Conservation (phyloP, 1,139 yeast species). For the Candida gigantensis region DNA sequence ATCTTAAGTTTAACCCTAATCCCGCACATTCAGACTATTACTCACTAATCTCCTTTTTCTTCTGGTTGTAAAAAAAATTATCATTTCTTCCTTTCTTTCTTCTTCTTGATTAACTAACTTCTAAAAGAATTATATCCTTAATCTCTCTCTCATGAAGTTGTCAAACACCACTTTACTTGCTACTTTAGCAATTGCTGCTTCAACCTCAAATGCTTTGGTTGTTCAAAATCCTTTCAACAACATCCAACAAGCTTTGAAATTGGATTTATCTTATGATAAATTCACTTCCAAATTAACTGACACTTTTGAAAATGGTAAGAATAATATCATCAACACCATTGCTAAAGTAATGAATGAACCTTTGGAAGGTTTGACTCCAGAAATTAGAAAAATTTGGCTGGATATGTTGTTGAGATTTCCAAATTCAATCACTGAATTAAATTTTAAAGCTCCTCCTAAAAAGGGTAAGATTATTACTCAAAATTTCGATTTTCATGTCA, state of each 20-base stretch:
- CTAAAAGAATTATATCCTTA: no score
- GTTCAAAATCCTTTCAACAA: constrained; percentile 30
- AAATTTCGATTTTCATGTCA: constrained; percentile 59
- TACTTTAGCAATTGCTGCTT: constrained; percentile 26
- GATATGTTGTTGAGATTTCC: constrained; percentile 64
- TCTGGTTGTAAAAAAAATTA: no score
- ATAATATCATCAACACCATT: constrained; percentile 28
- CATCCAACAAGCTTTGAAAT: constrained; percentile 31
- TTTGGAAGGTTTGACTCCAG: constrained; percentile 45
- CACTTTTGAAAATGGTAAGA: constrained; percentile 19
- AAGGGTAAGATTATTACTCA: constrained; percentile 28
- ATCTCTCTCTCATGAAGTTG: constrained; percentile 39
- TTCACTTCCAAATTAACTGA: constrained; percentile 16
- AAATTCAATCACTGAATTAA: constrained; percentile 47
- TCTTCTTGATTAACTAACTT: no score
- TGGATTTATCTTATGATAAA: constrained; percentile 21
- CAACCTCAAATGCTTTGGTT: constrained; percentile 31
- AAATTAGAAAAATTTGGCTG: constrained; percentile 55
- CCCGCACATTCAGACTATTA: no score
- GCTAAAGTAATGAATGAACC: constrained; percentile 48
- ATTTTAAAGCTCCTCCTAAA: constrained; percentile 52
- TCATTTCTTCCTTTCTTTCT: no score
- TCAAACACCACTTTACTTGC: constrained; percentile 19
- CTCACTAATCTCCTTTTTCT: no score
- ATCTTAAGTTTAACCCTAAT: no score